Percentiles rank a stretch among this genome's conserved stretches.
Evolutionary conservation across 73 alveolate genomes (phyloP).

Genomic region (Paramecium octaurelia): DNA sequence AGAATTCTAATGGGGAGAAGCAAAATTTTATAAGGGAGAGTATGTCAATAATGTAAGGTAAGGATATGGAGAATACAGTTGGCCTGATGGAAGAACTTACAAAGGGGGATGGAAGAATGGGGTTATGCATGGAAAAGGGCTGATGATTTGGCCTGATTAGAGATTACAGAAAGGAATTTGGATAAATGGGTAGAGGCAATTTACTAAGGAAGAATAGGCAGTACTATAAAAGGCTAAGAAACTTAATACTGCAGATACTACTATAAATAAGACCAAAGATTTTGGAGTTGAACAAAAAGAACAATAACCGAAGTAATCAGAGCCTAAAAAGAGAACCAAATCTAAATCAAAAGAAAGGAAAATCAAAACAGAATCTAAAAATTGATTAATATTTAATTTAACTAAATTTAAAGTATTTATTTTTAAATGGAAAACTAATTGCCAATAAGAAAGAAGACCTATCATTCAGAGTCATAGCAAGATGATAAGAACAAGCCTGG

Average conservation of each 20-base stretch:
- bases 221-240: background rate
- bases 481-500: background rate
- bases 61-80: constrained; percentile 79
- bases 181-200: background rate
- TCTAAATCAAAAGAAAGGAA: background rate
- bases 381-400: background rate
- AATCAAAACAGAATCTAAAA: background rate
- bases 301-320: background rate
- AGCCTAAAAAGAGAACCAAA: background rate
- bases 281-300: background rate
- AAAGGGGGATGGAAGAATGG: constrained; percentile 73
- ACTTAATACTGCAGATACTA: background rate
- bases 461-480: background rate
- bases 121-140: constrained; percentile 68
- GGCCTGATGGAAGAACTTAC: constrained; percentile 76
- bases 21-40: constrained; percentile 76
- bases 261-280: background rate
- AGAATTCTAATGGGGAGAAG: constrained; percentile 68
- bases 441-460: background rate
- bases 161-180: background rate
- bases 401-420: background rate
- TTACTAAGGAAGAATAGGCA: background rate
- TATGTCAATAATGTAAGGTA: constrained; percentile 68
- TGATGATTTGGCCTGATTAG: constrained; percentile 37
- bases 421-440: background rate